Evolutionary conservation across 495 filamentous ascomycete genomes (phyloP), one percentile per base, ranked within the genome.

Genomic region (Parachaetomium inaequale): DNA sequence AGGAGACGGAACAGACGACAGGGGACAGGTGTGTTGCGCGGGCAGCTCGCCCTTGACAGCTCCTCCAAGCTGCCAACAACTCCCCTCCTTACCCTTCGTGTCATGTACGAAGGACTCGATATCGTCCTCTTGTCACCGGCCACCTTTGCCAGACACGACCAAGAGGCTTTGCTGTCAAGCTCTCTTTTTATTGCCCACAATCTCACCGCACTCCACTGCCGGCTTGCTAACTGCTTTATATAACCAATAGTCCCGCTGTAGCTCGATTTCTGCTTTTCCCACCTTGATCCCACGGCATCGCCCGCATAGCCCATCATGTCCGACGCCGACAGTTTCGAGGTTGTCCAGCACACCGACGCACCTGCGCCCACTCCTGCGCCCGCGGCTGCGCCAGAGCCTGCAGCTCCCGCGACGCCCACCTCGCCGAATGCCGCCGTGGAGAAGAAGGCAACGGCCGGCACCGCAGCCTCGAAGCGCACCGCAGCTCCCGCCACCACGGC

Each of bases 251-350:
- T 23, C 54, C 55, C 19, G 40, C 43, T 26, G 23, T 26, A 25
- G 19, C 42, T 34, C 34, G 19, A 34, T 17, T 46, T 28, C 6
- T 21, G n/a, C 2, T 6, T 21, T 6, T 49, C 7, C 43, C 42
- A 2, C 40, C 4, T 46, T 46, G 42, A 23, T 26, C 17, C 51
- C 10, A 55, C 40, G n/a, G 28, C 42, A 26, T 58, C 21, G n/a
- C 14, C 47, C 34, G 28, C 19, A 21, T 56, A 28, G 64, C 61
- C 72, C 69, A 71, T 34, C 68, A 79, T 80, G 77, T 79, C 78
- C 61, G 78, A 80, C 67, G 71, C 63, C 64, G 77, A 79, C 34
- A 69, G 70, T 50, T 68, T 74, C 63, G 76, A 78, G 49, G 74
- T 72, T 58, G 72, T 70, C 68, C 72, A 75, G 67, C 74, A 73